These are phyloP conservation scores for Rhizopogon vesiculosus DNA, from an alignment of 768 basidiomycete genomes.

Conservation along the genomic window DNA sequence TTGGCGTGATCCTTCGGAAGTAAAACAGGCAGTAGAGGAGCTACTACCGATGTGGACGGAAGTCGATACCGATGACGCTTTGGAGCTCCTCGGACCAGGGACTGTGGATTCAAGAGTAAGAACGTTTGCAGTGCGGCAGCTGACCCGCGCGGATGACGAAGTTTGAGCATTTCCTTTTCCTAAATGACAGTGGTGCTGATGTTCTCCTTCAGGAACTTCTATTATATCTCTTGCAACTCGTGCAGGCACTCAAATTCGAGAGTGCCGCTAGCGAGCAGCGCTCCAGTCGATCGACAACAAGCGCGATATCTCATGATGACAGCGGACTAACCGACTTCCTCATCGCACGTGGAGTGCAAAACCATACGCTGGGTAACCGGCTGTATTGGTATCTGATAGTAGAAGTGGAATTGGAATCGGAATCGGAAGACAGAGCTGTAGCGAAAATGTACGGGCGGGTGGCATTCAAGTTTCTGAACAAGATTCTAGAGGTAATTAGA, in stretches of 20 bases:
- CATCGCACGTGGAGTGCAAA: conserved; percentile 77
- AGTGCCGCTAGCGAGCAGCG: conserved; percentile 73
- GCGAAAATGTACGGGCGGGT: conserved; percentile 94
- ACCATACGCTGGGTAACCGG: conserved; percentile 82
- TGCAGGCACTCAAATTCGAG: conserved; percentile 97
- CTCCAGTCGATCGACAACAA: conserved; percentile 66
- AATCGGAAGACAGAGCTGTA: conserved; percentile 72
- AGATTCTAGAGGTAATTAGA: conserved; percentile 69
- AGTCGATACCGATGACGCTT: conserved; percentile 93
- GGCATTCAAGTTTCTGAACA: conserved; percentile 85
- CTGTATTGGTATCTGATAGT: conserved; percentile 99
- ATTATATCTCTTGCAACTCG: conserved; percentile 90
- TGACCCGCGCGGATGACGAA: conserved; percentile 91
- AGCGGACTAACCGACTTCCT: conserved; percentile 93
- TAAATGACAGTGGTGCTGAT: not conserved
- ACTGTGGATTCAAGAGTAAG: conserved; percentile 90
- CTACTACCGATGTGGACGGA: conserved; percentile 95
- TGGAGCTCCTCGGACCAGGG: conserved; percentile 88
- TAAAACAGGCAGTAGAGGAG: conserved; percentile 97
- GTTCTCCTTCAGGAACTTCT: conserved; percentile 66
- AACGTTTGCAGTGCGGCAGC: conserved; percentile 89
- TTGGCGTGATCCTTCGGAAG: conserved; percentile 94
- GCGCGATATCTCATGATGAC: conserved; percentile 82
- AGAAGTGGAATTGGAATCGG: conserved; percentile 67
- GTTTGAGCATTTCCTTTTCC: conserved; percentile 37